Evolutionary conservation across 495 filamentous ascomycete genomes (phyloP).

Genomic region (Penicillium chermesinum): DNA sequence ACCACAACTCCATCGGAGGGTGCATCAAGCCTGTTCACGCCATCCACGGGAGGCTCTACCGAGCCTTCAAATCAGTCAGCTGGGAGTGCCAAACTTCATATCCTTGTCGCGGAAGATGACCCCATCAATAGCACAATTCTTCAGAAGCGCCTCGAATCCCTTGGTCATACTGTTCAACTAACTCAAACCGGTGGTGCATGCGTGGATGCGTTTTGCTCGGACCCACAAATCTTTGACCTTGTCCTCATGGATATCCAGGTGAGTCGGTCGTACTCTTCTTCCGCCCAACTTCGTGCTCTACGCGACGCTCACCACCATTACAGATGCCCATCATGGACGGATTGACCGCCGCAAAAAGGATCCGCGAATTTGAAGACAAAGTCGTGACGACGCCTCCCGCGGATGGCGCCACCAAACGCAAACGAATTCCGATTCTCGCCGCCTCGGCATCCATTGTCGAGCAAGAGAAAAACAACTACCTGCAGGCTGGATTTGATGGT

Average conservation of each 20-base stretch:
- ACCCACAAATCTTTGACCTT: slow-evolving; percentile 59
- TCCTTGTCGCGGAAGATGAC: slow-evolving; percentile 83
- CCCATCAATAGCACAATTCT: slow-evolving; percentile 83
- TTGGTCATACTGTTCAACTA: slow-evolving; percentile 62
- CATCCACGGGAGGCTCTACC: not conserved
- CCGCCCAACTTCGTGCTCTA: not conserved
- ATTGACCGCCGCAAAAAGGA: slow-evolving; percentile 69
- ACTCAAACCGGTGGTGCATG: slow-evolving; percentile 84
- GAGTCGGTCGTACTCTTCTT: slow-evolving; percentile 9
- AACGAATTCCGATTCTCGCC: slow-evolving; percentile 69
- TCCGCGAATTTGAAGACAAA: slow-evolving; percentile 58
- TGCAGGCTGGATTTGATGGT: slow-evolving; percentile 74
- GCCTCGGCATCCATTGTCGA: slow-evolving; percentile 81
- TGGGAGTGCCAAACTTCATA: slow-evolving; percentile 39
- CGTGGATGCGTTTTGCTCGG: slow-evolving; percentile 57
- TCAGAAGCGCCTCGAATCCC: slow-evolving; percentile 70
- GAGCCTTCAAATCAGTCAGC: slow-evolving; percentile 6
- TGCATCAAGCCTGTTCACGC: not conserved
- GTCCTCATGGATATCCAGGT: slow-evolving; percentile 94
- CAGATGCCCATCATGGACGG: slow-evolving; percentile 93
- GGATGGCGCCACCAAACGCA: slow-evolving; percentile 23
- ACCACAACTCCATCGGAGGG: not conserved
- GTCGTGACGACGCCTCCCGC: slow-evolving; percentile 8
- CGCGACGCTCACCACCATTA: slow-evolving; percentile 6
- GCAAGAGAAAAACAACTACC: slow-evolving; percentile 59